Evolutionary conservation across 2,329 filamentous ascomycete genomes (phyloP).

Genomic region (Cladosporium sp.): DNA sequence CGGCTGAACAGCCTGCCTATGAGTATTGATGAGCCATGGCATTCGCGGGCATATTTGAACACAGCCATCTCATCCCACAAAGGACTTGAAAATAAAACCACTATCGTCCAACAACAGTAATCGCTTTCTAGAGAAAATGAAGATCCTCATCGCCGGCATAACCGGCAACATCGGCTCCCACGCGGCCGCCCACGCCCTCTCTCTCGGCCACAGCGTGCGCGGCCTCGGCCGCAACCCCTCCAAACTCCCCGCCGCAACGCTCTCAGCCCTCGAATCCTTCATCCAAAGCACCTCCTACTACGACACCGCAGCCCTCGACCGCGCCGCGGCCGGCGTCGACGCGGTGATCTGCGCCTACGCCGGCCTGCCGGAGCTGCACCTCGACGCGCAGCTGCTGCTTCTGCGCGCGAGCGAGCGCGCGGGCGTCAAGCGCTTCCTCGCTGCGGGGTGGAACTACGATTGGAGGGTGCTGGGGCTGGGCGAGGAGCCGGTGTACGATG

Average conservation of each 20-base stretch:
- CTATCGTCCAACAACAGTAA: background rate
- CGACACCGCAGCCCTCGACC: slow-evolving; percentile 12
- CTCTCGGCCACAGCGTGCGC: slow-evolving; percentile 28
- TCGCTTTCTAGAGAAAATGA: background rate
- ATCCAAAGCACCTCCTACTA: slow-evolving; percentile 10
- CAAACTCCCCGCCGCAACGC: slow-evolving; percentile 34
- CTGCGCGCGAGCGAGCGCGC: slow-evolving; percentile 12
- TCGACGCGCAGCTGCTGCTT: slow-evolving; percentile 13
- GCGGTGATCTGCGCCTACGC: slow-evolving; percentile 14
- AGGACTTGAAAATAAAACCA: no score
- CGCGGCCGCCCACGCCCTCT: slow-evolving; percentile 25
- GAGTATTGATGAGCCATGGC: no score
- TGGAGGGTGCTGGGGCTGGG: slow-evolving; percentile 12
- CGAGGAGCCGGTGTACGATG: slow-evolving; percentile 9
- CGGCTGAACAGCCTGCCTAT: no score
- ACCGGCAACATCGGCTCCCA: slow-evolving; percentile 12
- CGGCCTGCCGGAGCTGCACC: slow-evolving; percentile 11
- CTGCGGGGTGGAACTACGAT: slow-evolving; percentile 13
- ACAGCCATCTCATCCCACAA: no score
- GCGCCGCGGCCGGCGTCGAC: slow-evolving; percentile 9
- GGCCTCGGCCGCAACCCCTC: slow-evolving; percentile 42
- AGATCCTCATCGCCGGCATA: slow-evolving; percentile 11
- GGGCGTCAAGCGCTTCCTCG: slow-evolving; percentile 8
- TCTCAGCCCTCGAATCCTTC: slow-evolving; percentile 9
- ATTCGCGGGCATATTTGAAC: no score